Conservation (phyloP, 2,329 filamentous ascomycete species). For the Trichoderma sp. region DNA sequence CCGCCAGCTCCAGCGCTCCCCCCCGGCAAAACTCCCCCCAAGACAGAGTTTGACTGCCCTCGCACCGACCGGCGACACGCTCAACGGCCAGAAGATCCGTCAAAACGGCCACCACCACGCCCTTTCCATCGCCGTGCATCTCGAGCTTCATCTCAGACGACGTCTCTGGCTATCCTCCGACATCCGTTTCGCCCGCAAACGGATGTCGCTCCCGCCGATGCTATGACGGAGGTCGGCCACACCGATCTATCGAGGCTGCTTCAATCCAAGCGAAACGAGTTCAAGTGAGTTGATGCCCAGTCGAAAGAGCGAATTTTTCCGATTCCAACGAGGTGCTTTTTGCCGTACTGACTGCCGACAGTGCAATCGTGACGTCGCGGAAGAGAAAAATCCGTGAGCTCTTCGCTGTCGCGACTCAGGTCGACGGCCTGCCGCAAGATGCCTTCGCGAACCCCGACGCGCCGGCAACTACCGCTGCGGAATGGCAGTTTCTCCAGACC, state of each 20-base stretch:
- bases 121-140: conserved; percentile 32
- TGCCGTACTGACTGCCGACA: conserved; percentile 45
- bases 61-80: conserved; percentile 30
- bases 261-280: conserved; percentile 61
- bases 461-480: conserved; percentile 48
- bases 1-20: conserved; percentile 14
- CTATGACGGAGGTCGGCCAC: conserved; percentile 68
- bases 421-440: conserved; percentile 58
- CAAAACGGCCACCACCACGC: conserved; percentile 30
- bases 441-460: conserved; percentile 56
- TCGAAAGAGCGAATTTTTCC: conserved; percentile 49
- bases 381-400: conserved; percentile 90
- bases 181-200: conserved; percentile 63
- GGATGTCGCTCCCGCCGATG: conserved; percentile 66
- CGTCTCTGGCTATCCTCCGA: conserved; percentile 26
- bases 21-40: conserved; percentile 22
- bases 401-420: conserved; percentile 73
- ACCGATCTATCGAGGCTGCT: conserved; percentile 64
- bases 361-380: conserved; percentile 74
- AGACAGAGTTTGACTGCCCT: conserved; percentile 35
- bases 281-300: conserved; percentile 50
- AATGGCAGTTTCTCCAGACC: conserved; percentile 55
- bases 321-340: conserved; percentile 46
- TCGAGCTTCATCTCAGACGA: conserved; percentile 31
- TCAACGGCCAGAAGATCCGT: conserved; percentile 31